Evolutionary conservation across 306 rosid genomes (phyloP).

Genomic region (Arachis hypogaea): DNA sequence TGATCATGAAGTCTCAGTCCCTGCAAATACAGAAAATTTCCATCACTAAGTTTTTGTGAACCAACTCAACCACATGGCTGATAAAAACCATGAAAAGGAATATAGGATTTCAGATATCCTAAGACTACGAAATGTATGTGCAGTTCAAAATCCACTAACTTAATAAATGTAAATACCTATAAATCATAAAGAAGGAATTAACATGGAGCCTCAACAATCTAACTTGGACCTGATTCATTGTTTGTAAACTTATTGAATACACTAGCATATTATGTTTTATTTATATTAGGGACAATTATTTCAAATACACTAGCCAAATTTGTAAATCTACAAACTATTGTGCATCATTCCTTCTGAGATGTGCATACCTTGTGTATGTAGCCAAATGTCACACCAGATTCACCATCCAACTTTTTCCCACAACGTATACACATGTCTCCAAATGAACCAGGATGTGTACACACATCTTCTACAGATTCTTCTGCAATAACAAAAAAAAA

Average conservation of each 20-base stretch:
- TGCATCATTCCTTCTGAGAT: constrained; percentile 17
- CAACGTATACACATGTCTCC: constrained; percentile 74
- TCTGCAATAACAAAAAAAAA: constrained; percentile 45
- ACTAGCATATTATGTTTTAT: not conserved
- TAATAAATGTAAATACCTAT: not conserved
- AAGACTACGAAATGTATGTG: constrained; percentile 20
- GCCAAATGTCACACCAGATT: constrained; percentile 78
- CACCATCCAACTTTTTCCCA: constrained; percentile 70
- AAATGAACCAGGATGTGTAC: constrained; percentile 84
- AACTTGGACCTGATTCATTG: not conserved
- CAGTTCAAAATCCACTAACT: not conserved
- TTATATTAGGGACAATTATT: constrained; percentile 9
- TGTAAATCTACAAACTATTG: constrained; percentile 22
- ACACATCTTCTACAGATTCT: constrained; percentile 33
- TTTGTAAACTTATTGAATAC: not conserved
- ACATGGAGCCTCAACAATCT: not conserved
- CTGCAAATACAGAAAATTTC: constrained; percentile 47
- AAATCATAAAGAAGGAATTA: not conserved
- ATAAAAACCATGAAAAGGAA: constrained; percentile 19
- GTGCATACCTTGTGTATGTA: constrained; percentile 78
- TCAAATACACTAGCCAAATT: constrained; percentile 22
- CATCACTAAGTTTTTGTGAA: constrained; percentile 10
- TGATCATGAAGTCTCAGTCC: constrained; percentile 77
- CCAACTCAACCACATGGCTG: constrained; percentile 12
- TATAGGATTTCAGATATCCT: not conserved